phyloP scores from a whole-genome alignment of 139 green algal genomes.

The Axilococcus clingmanii region DNA sequence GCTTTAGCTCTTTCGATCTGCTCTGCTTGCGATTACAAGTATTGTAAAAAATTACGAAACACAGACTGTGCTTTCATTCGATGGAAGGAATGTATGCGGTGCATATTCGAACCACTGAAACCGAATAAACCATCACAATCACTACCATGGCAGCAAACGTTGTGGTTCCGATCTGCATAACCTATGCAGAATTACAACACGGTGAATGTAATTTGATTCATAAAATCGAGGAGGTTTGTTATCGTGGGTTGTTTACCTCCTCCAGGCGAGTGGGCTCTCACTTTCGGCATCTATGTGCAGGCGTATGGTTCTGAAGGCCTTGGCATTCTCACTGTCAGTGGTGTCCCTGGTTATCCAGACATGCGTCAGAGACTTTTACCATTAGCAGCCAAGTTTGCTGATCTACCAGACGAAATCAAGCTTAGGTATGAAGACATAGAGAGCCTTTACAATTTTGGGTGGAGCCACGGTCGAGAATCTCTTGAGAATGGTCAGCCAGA shows the following conservation, averaged over 20 bases:
- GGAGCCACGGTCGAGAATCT: slow-evolving; percentile 54
- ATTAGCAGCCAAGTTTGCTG: slow-evolving; percentile 33
- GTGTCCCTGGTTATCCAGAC: slow-evolving; percentile 28
- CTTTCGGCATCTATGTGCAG: too few relatives aligned
- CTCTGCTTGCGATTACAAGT: too few relatives aligned
- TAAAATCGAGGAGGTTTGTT: not conserved
- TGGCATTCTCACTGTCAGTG: slow-evolving; percentile 39
- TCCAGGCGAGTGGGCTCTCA: too few relatives aligned
- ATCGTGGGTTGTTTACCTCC: too few relatives aligned
- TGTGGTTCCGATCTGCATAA: not conserved
- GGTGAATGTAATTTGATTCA: not conserved
- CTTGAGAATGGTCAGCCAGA: slow-evolving; percentile 42
- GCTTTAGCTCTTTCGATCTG: too few relatives aligned
- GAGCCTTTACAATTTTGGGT: slow-evolving; percentile 56
- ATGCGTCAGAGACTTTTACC: slow-evolving; percentile 40
- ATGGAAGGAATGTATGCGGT: too few relatives aligned
- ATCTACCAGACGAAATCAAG: slow-evolving; percentile 20
- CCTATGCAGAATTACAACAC: not conserved
- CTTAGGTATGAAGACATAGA: slow-evolving; percentile 33
- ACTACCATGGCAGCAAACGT: not conserved
- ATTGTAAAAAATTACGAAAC: too few relatives aligned
- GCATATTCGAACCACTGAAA: too few relatives aligned
- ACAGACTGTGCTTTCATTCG: too few relatives aligned
- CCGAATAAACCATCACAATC: too few relatives aligned
- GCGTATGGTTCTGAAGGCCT: slow-evolving; percentile 44